phyloP scores from a whole-genome alignment of 352 stramenopile species.

The Phytophthora citricola region DNA sequence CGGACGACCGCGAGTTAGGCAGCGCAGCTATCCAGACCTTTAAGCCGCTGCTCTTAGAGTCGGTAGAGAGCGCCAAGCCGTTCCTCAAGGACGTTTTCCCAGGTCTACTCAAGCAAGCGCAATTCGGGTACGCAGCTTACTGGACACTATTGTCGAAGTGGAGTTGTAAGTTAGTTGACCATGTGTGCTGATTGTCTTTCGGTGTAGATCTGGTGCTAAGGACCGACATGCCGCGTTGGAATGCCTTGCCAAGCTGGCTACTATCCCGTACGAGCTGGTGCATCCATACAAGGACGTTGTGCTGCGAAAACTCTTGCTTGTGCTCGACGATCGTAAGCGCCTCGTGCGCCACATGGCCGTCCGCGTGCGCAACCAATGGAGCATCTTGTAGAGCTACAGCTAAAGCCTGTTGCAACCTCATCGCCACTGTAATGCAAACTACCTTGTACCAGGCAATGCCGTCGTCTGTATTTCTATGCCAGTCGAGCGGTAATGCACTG shows the following conservation, averaged over 20 bases:
- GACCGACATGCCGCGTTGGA: constrained; percentile 80
- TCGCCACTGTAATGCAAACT: constrained; percentile 20
- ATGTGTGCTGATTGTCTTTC: constrained; percentile 1
- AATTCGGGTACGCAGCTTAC: constrained; percentile 61
- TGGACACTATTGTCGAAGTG: neutral
- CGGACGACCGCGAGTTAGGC: constrained; percentile 71
- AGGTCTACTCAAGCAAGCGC: constrained; percentile 82
- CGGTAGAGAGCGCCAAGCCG: constrained; percentile 79
- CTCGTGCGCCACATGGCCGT: constrained; percentile 88
- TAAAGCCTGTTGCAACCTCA: constrained; percentile 10
- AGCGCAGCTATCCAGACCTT: constrained; percentile 85
- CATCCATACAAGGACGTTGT: constrained; percentile 89
- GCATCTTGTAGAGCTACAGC: constrained; percentile 75
- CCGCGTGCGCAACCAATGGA: constrained; percentile 92
- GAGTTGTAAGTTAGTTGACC: constrained; percentile 14
- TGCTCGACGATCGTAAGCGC: constrained; percentile 88
- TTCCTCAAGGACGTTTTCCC: constrained; percentile 89
- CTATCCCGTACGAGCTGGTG: constrained; percentile 88
- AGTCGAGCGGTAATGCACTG: constrained; percentile 6
- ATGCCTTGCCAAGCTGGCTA: constrained; percentile 78
- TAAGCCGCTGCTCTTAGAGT: constrained; percentile 78
- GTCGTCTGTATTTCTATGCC: constrained; percentile 32
- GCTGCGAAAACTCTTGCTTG: constrained; percentile 73
- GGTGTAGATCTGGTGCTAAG: constrained; percentile 55
- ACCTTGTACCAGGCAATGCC: constrained; percentile 11